phyloP scores from a whole-genome alignment of 2,329 filamentous ascomycete genomes.

The Mycosphaerella arachidis region DNA sequence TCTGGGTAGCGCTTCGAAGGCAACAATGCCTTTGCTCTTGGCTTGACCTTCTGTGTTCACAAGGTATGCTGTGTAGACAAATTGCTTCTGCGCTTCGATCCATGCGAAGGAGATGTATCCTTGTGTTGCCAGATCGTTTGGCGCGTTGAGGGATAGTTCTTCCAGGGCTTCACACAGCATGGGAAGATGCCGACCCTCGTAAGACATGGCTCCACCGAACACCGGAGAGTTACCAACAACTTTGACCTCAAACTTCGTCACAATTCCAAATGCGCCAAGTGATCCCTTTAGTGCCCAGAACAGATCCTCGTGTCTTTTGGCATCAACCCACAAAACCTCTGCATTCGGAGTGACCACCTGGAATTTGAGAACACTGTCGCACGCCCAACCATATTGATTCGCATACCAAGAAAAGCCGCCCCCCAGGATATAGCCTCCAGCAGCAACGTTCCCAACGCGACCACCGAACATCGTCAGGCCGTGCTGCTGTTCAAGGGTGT shows the following conservation, averaged over 20 bases:
- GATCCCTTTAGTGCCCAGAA: conserved; percentile 29
- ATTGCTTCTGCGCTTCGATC: conserved; percentile 11
- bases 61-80: conserved; percentile 15
- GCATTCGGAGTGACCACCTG: conserved; percentile 26
- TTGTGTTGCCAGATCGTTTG: conserved; percentile 9
- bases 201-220: conserved; percentile 19
- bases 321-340: conserved; percentile 18
- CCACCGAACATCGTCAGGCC: conserved; percentile 43
- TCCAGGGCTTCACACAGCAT: conserved; percentile 16
- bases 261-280: conserved; percentile 22
- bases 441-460: conserved; percentile 41
- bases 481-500: conserved; percentile 34
- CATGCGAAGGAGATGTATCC: conserved; percentile 22
- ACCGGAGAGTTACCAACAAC: conserved; percentile 24
- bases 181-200: conserved; percentile 9
- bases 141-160: conserved; percentile 1
- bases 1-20: conserved; percentile 16
- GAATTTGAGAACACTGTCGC: conserved; percentile 30
- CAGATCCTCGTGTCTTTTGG: conserved; percentile 21
- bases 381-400: conserved; percentile 46
- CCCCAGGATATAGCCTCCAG: conserved; percentile 44
- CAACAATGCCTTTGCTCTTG: conserved; percentile 5
- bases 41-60: conserved; percentile 18
- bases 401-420: conserved; percentile 48
- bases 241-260: conserved; percentile 24